Conservation (phyloP, 192 early-diverging fungal genomes). For the Linnemannia zychae region DNA sequence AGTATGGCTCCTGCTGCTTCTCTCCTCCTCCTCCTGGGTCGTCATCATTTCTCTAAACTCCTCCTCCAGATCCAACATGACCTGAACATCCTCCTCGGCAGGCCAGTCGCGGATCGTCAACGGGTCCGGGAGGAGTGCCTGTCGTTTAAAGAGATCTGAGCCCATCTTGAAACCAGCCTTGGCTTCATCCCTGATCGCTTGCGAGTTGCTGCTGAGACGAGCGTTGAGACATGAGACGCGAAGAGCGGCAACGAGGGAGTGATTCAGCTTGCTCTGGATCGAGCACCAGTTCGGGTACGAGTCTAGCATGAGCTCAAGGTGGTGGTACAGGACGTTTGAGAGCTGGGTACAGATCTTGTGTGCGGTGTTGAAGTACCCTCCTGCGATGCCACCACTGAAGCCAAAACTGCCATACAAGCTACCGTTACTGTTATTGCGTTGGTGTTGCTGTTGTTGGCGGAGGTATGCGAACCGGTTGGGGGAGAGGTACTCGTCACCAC, state of each 20-base stretch:
- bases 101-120: conserved; percentile 55
- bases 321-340: conserved; percentile 55
- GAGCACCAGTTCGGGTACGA: conserved; percentile 46
- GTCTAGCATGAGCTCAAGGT: conserved; percentile 45
- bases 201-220: conserved; percentile 37
- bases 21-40: conserved; percentile 39
- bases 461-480: neutral
- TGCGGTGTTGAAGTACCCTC: conserved; percentile 47
- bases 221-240: conserved; percentile 54
- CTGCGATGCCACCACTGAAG: conserved; percentile 5
- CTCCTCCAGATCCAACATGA: conserved; percentile 48
- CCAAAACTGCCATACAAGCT: neutral
- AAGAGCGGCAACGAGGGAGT: conserved; percentile 26
- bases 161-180: conserved; percentile 56
- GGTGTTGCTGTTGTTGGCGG: neutral
- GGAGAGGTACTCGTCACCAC: conserved; percentile 19
- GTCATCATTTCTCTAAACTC: conserved; percentile 51
- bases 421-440: neutral
- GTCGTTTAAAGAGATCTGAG: conserved; percentile 38
- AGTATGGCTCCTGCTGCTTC: neutral
- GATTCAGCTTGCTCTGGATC: conserved; percentile 49
- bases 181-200: conserved; percentile 40
- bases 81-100: conserved; percentile 52
- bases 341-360: conserved; percentile 53
- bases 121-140: conserved; percentile 33